phyloP scores from a whole-genome alignment of 1,284 basidiomycete species.

The Gymnopus androsaceus region DNA sequence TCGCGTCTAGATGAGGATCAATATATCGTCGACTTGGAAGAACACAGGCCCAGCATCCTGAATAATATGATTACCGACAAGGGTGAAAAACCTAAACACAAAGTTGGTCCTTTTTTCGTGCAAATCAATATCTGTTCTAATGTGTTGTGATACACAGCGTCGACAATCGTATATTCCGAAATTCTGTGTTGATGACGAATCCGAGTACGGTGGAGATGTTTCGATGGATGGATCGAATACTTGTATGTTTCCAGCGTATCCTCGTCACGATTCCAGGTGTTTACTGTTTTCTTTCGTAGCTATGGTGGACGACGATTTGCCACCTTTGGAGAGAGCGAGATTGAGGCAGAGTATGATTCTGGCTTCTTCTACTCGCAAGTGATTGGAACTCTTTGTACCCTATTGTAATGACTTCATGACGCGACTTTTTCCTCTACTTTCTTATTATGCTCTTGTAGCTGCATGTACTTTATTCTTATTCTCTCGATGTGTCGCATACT shows the following conservation, averaged over 20 bases:
- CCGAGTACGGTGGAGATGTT: slow-evolving; percentile 36
- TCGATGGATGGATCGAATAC: slow-evolving; percentile 46
- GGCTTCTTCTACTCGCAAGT: slow-evolving; percentile 17
- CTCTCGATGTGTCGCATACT: not conserved
- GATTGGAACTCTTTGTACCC: no score
- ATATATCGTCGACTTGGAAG: slow-evolving; percentile 5
- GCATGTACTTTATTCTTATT: not conserved
- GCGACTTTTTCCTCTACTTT: no score
- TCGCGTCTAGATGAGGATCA: not conserved
- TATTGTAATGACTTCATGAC: no score
- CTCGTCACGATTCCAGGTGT: not conserved
- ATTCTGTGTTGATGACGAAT: slow-evolving; percentile 40
- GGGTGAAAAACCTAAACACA: not conserved
- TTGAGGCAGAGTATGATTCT: slow-evolving; percentile 43
- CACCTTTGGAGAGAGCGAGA: slow-evolving; percentile 60
- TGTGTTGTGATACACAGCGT: slow-evolving; percentile 31
- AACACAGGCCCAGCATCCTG: not conserved
- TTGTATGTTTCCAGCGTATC: slow-evolving; percentile 37
- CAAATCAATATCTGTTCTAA: not conserved
- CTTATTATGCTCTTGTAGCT: not conserved
- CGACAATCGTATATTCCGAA: slow-evolving; percentile 69
- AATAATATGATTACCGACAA: not conserved
- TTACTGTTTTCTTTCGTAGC: slow-evolving; percentile 25
- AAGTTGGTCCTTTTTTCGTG: not conserved
- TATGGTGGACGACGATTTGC: slow-evolving; percentile 49